A percentile compares a stretch with the other conserved stretches of the same genome.
These are phyloP conservation scores for Bertia moriformis DNA, from an alignment of 2,329 filamentous ascomycete species.

Conservation along the genomic window DNA sequence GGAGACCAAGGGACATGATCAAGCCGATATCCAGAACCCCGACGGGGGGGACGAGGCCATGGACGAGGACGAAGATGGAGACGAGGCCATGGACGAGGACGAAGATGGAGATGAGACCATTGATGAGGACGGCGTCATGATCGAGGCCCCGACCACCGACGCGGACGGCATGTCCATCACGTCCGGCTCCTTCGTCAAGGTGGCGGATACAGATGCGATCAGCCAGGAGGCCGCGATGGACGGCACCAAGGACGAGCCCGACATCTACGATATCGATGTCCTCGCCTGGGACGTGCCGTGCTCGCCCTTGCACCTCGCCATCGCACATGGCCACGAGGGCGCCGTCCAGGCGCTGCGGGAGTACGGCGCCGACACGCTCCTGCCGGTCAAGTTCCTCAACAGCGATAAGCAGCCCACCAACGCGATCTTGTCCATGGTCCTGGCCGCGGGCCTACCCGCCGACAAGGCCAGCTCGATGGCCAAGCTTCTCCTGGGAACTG, in stretches of 20 bases:
- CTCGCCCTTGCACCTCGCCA: slow-evolving; percentile 66
- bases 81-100: slow-evolving; percentile 29
- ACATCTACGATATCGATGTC: slow-evolving; percentile 66
- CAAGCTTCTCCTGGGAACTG: slow-evolving; percentile 48
- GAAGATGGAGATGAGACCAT: slow-evolving; percentile 26
- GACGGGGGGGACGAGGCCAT: slow-evolving; percentile 13
- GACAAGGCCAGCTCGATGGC: slow-evolving; percentile 53
- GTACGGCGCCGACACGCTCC: slow-evolving; percentile 63
- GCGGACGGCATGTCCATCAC: slow-evolving; percentile 24
- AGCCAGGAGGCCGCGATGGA: slow-evolving; percentile 28
- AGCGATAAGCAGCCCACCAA: slow-evolving; percentile 30
- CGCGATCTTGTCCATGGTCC: slow-evolving; percentile 54
- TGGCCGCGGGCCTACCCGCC: slow-evolving; percentile 49
- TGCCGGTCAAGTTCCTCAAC: slow-evolving; percentile 55
- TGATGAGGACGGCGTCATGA: slow-evolving; percentile 20
- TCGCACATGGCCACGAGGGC: slow-evolving; percentile 55
- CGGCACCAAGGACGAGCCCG: slow-evolving; percentile 51
- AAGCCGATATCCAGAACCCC: slow-evolving; percentile 6
- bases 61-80: slow-evolving; percentile 17
- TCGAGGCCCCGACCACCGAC: neutral
- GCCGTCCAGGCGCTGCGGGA: slow-evolving; percentile 57
- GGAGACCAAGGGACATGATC: slow-evolving; percentile 26
- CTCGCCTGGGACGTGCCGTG: slow-evolving; percentile 64
- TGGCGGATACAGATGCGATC: slow-evolving; percentile 27
- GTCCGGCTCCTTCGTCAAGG: slow-evolving; percentile 63